Conservation (phyloP, 495 filamentous ascomycete species). For the Aspergillus funiculosus region DNA sequence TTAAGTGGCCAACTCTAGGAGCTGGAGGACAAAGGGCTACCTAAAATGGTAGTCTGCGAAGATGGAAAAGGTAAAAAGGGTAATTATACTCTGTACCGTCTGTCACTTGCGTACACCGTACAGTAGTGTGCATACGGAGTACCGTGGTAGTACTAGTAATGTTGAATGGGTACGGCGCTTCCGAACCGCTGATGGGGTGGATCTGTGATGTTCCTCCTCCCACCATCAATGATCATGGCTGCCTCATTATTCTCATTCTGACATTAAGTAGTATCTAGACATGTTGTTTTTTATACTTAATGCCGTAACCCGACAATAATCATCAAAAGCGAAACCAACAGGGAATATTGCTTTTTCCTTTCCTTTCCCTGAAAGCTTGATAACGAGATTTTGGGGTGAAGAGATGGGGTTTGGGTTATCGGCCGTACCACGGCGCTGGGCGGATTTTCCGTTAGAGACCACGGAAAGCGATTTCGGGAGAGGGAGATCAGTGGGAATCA, state of each 20-base stretch:
- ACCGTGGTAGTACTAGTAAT: not conserved
- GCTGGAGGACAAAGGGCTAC: not conserved
- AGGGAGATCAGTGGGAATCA: conserved; percentile 39
- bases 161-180: conserved; percentile 6
- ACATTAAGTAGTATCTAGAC: too few relatives aligned
- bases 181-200: not conserved
- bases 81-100: not conserved
- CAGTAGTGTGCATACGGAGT: not conserved
- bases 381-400: not conserved
- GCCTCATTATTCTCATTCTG: too few relatives aligned
- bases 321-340: too few relatives aligned
- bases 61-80: conserved; percentile 2
- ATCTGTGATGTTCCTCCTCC: too few relatives aligned
- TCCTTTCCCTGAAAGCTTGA: too few relatives aligned
- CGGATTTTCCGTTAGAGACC: conserved; percentile 20
- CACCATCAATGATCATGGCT: too few relatives aligned
- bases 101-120: not conserved
- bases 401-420: conserved; percentile 4
- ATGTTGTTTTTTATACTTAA: too few relatives aligned
- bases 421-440: conserved; percentile 21
- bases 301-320: too few relatives aligned
- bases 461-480: conserved; percentile 27
- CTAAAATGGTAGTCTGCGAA: conserved; percentile 1
- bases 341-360: too few relatives aligned
- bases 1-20: conserved; percentile 1